Percentiles rank a stretch among this genome's conserved stretches.
Conservation (phyloP, 1,139 yeast species). For the Candida sanyaensis region DNA sequence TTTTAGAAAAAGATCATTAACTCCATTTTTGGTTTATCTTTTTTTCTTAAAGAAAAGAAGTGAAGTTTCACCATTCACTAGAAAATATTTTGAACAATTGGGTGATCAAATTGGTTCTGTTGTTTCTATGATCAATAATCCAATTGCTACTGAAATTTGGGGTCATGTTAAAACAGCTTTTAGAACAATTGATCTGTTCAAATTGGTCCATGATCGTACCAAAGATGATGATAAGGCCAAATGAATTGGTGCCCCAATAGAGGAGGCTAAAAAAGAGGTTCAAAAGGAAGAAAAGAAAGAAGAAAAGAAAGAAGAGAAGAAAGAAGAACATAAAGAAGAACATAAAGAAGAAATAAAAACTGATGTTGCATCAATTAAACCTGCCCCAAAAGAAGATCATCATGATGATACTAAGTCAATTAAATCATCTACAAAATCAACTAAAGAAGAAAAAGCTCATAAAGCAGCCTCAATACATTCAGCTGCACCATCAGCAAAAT, state of each 20-base stretch:
- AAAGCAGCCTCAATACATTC: neutral
- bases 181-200: constrained; percentile 33
- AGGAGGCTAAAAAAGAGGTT: constrained; percentile 5
- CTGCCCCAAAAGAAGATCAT: constrained; percentile 1
- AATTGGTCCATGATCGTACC: constrained; percentile 39
- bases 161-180: constrained; percentile 50
- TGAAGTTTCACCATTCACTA: constrained; percentile 75
- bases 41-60: constrained; percentile 76
- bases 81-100: constrained; percentile 66
- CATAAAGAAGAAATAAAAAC: constrained; percentile 1
- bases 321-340: too few species aligned
- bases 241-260: constrained; percentile 8
- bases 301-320: neutral
- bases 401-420: constrained; percentile 2
- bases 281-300: neutral
- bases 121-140: constrained; percentile 57
- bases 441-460: constrained; percentile 2
- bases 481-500: neutral
- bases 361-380: constrained; percentile 1
- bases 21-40: constrained; percentile 58
- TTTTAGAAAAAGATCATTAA: constrained; percentile 66
- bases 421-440: neutral
- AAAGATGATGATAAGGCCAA: constrained; percentile 23
- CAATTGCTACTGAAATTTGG: constrained; percentile 68
- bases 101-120: constrained; percentile 74